Conservation (phyloP, 768 basidiomycete genomes). For the Rossbeevera mucosa region DNA sequence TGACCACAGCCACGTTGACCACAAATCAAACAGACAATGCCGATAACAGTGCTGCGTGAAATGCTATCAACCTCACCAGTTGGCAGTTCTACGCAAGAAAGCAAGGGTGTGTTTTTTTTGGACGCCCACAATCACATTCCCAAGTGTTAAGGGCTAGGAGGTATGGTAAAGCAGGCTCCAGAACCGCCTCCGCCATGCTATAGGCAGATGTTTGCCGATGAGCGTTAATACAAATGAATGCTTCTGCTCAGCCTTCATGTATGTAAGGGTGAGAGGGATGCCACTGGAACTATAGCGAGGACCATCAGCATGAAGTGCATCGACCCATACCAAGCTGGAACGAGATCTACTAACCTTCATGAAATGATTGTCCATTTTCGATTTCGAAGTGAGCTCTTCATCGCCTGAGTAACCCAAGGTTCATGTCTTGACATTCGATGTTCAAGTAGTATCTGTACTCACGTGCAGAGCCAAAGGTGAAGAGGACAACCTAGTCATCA, state of each 20-base stretch:
- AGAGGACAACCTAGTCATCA: no score
- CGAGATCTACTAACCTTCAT: no score
- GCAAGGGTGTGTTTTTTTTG: background rate
- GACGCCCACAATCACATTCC: background rate
- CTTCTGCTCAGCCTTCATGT: background rate
- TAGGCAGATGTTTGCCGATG: no score
- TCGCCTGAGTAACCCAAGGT: no score
- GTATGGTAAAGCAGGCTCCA: background rate
- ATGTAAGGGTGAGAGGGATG: background rate
- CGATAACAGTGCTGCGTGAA: constrained; percentile 72
- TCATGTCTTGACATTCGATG: no score
- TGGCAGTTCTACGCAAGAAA: constrained; percentile 50
- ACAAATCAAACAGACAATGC: constrained; percentile 24
- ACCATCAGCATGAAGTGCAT: no score
- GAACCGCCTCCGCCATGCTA: background rate
- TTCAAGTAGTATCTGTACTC: no score
- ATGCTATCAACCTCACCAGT: constrained; percentile 63
- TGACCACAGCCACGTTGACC: constrained; percentile 5
- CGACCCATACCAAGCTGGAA: no score
- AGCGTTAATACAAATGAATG: background rate
- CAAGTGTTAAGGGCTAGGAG: background rate
- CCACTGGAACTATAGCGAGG: no score
- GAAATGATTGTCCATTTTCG: no score
- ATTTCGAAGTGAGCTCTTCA: no score
- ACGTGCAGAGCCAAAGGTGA: no score